Evolutionary conservation across 1,284 basidiomycete genomes (phyloP), one percentile per base, ranked within the genome.

Genomic region (Puccinia coronata): DNA sequence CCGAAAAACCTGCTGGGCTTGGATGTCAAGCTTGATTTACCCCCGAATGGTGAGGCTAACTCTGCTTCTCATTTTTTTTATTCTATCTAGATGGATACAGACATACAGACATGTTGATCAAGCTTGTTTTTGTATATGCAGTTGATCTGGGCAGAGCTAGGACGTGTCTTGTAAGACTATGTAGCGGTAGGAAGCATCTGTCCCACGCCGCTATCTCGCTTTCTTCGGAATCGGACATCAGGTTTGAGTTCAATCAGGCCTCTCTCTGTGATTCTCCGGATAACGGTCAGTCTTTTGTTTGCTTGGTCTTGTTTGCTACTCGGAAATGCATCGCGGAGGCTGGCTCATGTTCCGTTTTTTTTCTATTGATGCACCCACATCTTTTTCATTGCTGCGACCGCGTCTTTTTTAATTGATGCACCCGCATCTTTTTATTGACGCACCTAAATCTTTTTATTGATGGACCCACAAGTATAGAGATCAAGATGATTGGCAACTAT

Each of bases 231-330:
- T 70, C 47, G 12, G 31, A 71, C 31, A 53, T 73, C 47, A 73
- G 23, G 31, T 80, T 72, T 34, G 36, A 57, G 12, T 57, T 39
- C n/a, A n/a, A 34, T 9, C 0, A 73, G 57, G 51, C 74, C 8
- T 18, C 8, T 28, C 57, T 76, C 20, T 49, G 59, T 43, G 59
- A 53, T 61, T 41, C 28, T 28, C 59, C 25, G 9, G 11, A 43
- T 20, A 36, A 20, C 59, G 31, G 51, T 74, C 25, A 57, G 51
- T 74, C 5, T 3, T 74, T 74, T 59, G 12, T 43, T 43, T 57
- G 23, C 23, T 80, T 82, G 36, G 89, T 84, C 28, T n/a, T 39
- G 23, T 34, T 28, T 39, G 36, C 43, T 82, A n/a, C 70, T 20
- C 81, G 82, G 53, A 59, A 57, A 59, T 55, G 36, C 28, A 34